Evolutionary conservation across 495 filamentous ascomycete species (phyloP), one percentile per base, ranked within the genome.

Genomic region (Xylaria castorea): DNA sequence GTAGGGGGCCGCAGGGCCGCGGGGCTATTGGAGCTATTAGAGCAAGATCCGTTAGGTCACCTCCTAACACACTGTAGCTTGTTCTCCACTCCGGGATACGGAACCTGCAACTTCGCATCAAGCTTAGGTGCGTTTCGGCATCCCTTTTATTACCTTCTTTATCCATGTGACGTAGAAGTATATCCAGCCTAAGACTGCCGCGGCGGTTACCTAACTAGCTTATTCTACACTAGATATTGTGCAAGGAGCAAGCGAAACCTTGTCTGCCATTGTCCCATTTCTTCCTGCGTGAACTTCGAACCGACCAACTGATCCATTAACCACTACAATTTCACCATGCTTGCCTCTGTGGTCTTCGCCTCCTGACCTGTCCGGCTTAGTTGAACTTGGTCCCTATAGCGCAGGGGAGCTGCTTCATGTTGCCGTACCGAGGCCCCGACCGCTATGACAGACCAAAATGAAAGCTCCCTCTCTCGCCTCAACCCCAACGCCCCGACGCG

Each of bases 371-470:
- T 38, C 51, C 46, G 42, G 25, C 22, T 30, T 36, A 1, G 36
- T 50, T 18, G 40, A 53, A 25, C 32, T 25, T 44, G 57, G 32
- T 53, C 18, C 32, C 34, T 64, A n/a, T 53, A 44, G 58, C 22
- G 42, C 55, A 48, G 58, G 58, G 57, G 27, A 38, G 25, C 44
- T 25, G 40, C 68, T 22, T 46, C 67, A 46, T 18, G 30, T 4
- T 32, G 22, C 38, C n/a, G 12, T 34, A 8, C 67, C 50, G 18
- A 34, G 30, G 34, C 27, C 34, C 46, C 40, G 14, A 53, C 68
- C 61, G 62, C 62, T 66, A 71, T 71, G 70, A 66, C 62, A 66
- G 70, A 66, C 61, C 48, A 34, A 6, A 57, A 66, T 66, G 62
- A 50, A 48, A 71, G 38, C 50, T 60, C 70, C 32, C 36, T 60